Conservation (phyloP, 768 basidiomycete species). For the Chalciporus sphaerocephalus region DNA sequence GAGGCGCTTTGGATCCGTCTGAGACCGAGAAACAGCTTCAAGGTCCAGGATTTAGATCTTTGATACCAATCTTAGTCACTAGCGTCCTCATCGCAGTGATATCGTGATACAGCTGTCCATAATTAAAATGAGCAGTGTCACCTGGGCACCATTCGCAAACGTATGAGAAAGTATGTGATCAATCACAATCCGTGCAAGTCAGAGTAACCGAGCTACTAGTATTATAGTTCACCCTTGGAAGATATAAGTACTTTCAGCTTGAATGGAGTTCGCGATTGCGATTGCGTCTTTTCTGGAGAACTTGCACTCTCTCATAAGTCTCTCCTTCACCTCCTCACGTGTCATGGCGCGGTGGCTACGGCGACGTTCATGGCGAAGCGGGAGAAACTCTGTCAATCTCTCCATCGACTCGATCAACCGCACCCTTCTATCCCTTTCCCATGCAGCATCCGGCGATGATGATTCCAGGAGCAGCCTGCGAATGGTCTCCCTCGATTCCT, state of each 20-base stretch:
- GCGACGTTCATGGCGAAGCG: constrained; percentile 3
- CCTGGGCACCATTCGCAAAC: no score
- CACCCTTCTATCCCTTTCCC: constrained; percentile 14
- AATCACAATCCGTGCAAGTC: no score
- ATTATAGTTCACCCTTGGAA: no score
- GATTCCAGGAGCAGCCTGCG: constrained; percentile 12
- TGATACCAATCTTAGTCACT: no score
- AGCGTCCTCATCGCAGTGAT: no score
- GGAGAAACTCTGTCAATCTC: constrained; percentile 18
- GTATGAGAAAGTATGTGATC: no score
- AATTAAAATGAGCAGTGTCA: no score
- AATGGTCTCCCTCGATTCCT: constrained; percentile 29
- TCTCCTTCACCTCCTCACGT: constrained; percentile 9
- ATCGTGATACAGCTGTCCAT: no score
- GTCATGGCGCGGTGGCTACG: constrained; percentile 6
- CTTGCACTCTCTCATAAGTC: constrained; percentile 11
- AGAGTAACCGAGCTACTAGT: no score
- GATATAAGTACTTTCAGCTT: constrained; percentile 2
- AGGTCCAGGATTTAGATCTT: no score
- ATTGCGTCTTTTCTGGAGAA: constrained; percentile 17
- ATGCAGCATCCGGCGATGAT: constrained; percentile 2
- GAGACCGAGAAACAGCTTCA: no score
- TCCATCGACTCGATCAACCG: constrained; percentile 20
- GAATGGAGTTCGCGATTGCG: constrained; percentile 17
- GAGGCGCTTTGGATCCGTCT: no score